Percentiles rank a stretch among this genome's conserved stretches.
These are phyloP conservation scores for Fulvia fulva DNA, from an alignment of 2,329 filamentous ascomycete genomes.

Conservation along the genomic window DNA sequence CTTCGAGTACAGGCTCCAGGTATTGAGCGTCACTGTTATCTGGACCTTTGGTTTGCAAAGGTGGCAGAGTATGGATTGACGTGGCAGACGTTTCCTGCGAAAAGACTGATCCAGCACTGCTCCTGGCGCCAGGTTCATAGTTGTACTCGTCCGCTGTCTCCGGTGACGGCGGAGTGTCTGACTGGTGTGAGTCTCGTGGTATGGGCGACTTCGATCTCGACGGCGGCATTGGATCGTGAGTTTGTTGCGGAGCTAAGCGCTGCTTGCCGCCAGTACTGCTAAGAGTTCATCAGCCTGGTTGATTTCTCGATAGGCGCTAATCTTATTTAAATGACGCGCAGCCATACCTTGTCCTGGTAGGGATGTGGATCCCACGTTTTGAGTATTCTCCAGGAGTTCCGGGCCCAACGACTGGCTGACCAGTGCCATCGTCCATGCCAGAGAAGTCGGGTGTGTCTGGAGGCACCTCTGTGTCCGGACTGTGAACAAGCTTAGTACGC, in stretches of 20 bases:
- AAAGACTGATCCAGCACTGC: conserved; percentile 33
- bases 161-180: conserved; percentile 14
- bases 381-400: conserved; percentile 9
- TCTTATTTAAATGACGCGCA: not conserved
- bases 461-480: conserved; percentile 11
- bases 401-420: conserved; percentile 10
- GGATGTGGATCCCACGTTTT: conserved; percentile 22
- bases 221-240: conserved; percentile 5
- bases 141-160: conserved; percentile 12
- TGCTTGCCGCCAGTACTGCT: conserved; percentile 8
- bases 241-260: conserved; percentile 1
- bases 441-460: conserved; percentile 23
- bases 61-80: conserved; percentile 35
- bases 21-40: conserved; percentile 40
- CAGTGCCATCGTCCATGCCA: conserved; percentile 21
- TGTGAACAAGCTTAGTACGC: conserved; percentile 12
- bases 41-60: conserved; percentile 43
- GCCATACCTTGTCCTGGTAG: conserved; percentile 24
- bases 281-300: conserved; percentile 3
- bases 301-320: not conserved
- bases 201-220: conserved; percentile 6
- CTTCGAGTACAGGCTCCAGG: conserved; percentile 48
- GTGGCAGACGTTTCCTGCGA: conserved; percentile 37
- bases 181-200: conserved; percentile 1
- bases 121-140: conserved; percentile 28